phyloP scores from a whole-genome alignment of 257 asterid genomes.

The Solanum gracilifrons region DNA sequence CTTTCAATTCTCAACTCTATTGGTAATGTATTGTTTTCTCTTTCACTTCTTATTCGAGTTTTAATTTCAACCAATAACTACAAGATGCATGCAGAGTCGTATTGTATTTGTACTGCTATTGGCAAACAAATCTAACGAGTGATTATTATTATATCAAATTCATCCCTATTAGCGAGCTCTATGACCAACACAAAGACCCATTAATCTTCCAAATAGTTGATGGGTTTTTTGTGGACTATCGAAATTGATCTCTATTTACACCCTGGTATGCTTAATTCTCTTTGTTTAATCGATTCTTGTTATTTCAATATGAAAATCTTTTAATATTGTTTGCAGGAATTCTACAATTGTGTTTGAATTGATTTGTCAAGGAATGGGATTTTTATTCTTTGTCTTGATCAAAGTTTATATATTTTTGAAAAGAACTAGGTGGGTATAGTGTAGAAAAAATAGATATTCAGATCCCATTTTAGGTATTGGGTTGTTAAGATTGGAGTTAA shows the following conservation, averaged over 20 bases:
- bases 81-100: background rate
- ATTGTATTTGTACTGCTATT: background rate
- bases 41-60: background rate
- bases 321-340: background rate
- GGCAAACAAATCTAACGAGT: background rate
- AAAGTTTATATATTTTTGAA: background rate
- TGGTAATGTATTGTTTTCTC: background rate
- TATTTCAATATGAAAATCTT: background rate
- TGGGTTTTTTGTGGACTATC: constrained; percentile 1
- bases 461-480: constrained; percentile 27
- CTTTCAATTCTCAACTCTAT: background rate
- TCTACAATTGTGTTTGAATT: constrained; percentile 4
- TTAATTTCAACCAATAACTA: background rate
- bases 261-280: background rate
- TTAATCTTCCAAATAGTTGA: background rate
- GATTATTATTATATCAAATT: background rate
- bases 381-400: constrained; percentile 4
- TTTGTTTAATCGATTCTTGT: background rate
- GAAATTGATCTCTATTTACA: background rate
- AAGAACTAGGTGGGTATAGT: background rate
- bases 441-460: background rate
- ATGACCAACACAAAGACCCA: background rate
- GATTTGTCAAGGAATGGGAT: constrained; percentile 25
- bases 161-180: background rate
- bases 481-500: constrained; percentile 39